phyloP scores from a whole-genome alignment of 176 grass and related monocot genomes.

The Triticum dicoccoides region DNA sequence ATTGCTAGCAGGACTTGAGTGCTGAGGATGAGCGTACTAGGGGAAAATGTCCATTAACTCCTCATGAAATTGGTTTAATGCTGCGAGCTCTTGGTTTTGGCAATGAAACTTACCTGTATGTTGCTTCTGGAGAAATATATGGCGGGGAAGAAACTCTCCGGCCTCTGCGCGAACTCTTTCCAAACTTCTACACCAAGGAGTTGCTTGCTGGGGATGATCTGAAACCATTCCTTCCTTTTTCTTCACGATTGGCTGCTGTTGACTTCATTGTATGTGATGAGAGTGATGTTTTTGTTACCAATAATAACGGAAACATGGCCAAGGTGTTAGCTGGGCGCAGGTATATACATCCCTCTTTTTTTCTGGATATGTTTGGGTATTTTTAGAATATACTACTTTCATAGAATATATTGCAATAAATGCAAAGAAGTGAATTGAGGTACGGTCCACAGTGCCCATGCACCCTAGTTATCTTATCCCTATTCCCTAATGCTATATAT shows the following conservation, averaged over 20 bases:
- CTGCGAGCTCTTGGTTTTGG: slow-evolving; percentile 76
- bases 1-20: slow-evolving; percentile 71
- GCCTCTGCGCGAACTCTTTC: slow-evolving; percentile 80
- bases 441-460: neutral
- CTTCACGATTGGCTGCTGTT: slow-evolving; percentile 79
- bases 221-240: slow-evolving; percentile 70
- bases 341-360: slow-evolving; percentile 43
- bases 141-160: slow-evolving; percentile 73
- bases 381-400: neutral
- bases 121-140: slow-evolving; percentile 98
- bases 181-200: slow-evolving; percentile 90
- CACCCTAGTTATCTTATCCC: neutral
- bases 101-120: slow-evolving; percentile 79
- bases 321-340: slow-evolving; percentile 88
- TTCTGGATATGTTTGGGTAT: neutral
- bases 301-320: slow-evolving; percentile 99
- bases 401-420: neutral
- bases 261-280: slow-evolving; percentile 88
- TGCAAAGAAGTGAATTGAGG: neutral
- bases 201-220: slow-evolving; percentile 71
- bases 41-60: slow-evolving; percentile 89
- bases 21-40: slow-evolving; percentile 71
- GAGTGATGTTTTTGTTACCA: slow-evolving; percentile 85
- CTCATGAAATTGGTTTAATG: slow-evolving; percentile 90
- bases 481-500: neutral